phyloP scores from a whole-genome alignment of 192 early-diverging fungal species.

The Jimgerdemannia lactiflua region DNA sequence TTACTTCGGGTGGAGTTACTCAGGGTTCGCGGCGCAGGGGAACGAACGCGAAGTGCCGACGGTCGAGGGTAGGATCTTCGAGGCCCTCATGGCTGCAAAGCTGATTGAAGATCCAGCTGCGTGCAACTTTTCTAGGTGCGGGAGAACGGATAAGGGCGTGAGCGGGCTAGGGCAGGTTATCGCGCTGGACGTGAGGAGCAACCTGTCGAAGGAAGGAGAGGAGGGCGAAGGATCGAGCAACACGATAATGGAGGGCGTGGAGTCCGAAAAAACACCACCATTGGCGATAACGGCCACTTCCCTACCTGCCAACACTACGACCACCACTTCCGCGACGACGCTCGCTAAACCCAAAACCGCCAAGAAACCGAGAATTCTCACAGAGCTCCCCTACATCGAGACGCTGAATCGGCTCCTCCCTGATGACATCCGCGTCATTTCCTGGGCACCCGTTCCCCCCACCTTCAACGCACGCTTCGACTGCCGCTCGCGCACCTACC shows the following conservation, averaged over 20 bases:
- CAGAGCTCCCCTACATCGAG: conserved; percentile 78
- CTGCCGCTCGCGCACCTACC: conserved; percentile 82
- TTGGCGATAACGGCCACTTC: neutral
- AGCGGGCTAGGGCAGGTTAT: conserved; percentile 89
- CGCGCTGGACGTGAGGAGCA: conserved; percentile 73
- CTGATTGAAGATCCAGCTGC: conserved; percentile 66
- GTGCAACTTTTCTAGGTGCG: conserved; percentile 81
- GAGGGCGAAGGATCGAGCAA: conserved; percentile 31
- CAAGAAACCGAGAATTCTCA: conserved; percentile 19
- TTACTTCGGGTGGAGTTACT: conserved; percentile 91
- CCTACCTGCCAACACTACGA: no score
- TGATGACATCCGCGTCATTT: conserved; percentile 83
- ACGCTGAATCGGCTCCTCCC: conserved; percentile 88
- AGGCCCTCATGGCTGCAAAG: conserved; percentile 71
- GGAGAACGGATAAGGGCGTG: conserved; percentile 87
- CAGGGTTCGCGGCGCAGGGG: conserved; percentile 78
- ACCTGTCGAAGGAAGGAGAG: conserved; percentile 22
- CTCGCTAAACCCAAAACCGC: neutral
- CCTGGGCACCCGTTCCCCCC: conserved; percentile 79
- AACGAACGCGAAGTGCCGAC: conserved; percentile 56
- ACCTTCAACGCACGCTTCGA: conserved; percentile 87
- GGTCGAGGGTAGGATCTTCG: conserved; percentile 85
- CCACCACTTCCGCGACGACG: no score
- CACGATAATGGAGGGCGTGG: conserved; percentile 22
- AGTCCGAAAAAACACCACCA: conserved; percentile 5